Base-by-base conservation (phyloP, 1,139 yeast species). In the Kodamaea sp. region DNA sequence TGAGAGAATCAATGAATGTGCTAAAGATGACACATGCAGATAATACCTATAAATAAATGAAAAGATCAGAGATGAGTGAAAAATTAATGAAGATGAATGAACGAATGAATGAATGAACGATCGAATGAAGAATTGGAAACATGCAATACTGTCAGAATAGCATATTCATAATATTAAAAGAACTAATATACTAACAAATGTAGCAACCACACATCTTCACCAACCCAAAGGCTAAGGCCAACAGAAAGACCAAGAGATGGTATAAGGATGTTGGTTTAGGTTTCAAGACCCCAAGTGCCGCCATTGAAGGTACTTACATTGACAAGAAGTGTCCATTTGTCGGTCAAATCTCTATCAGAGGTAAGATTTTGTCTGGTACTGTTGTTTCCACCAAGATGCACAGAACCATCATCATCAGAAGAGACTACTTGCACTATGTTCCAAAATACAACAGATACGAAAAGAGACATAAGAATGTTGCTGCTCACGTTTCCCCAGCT, bases 361-460 rank as follows among this genome's bases (percentile, higher is more conserved):
- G 99, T 78, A 90, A 88, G 81, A 94, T 94, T 70, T 85, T 94
- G 74, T 84, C 97, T 62, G 94, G 94, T 81, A 86, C 95, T 69
- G 99, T 94, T 76, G 96, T 92, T 58, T 92, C 98, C 67, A 90
- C 98, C 84, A 94, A 94, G 84, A 94, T 92, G 98, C 98, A 92
- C 95, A 94, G 99, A 84, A 94, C 99, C 67, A 85, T 94, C 78
- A 85, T 94, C 73, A 85, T 94, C 80, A 90, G 98, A 85, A 92
- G 99, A 81, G 98, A 92, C 71, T 94, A 94, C 94, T 88, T 94
- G 75, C 99, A 94, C 81, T 94, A 88, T 79, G 85, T 92, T 74
- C 96, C 97, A 75, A 92, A 94, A 86, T 92, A 92, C 83, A 92
- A 90, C 95, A 90, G 99, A 86, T 92, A 89, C 85, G 99, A 92